Evolutionary conservation across 805 yeast species (phyloP), one percentile per base, ranked within the genome.

Genomic region (Ogataea paradorogensis): DNA sequence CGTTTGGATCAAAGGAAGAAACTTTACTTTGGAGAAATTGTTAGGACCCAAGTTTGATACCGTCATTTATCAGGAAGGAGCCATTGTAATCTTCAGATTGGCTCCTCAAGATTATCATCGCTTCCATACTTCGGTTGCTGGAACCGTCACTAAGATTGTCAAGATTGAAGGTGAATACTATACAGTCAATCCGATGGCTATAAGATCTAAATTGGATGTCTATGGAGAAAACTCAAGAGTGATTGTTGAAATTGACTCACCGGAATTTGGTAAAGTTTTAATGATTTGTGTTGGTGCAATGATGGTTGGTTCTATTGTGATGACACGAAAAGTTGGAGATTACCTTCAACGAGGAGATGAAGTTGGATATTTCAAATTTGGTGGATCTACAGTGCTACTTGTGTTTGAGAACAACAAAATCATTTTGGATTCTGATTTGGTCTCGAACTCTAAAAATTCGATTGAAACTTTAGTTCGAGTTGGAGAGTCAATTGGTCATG

Each of bases 61-160:
- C 34, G 69, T 70, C 0, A 63, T 63, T 35, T 66, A 65, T 38
- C 53, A 55, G 13, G 66, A 71, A 5, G 84, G 88, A 29, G 67
- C 89, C 3, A 61, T 90, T 30, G 90, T 84, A 0, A 76, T 91
- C 2, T 91, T 91, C 61, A 66, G 99, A 42, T 66, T 91, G 30
- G 98, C 99, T 0, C 99, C 99, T 1, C 99, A 91, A 59, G 99
- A 91, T 59, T 91, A 91, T 56, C 99, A 91, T 58, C 68, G 99
- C 31, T 90, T 91, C 62, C 99, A 91, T 59, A 73, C 78, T 11
- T 96, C 97, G 0, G 90, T 93, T 2, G 75, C 73, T 43, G 98
- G 97, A 2, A 57, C 58, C 0, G 62, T 93, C 24, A 84, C 84
- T 1, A 70, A 76, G 42, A 81, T 91, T 11, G 69, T 69, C 33